Conservation (phyloP, 2,329 filamentous ascomycete genomes). For the Beauveria medogensis region DNA sequence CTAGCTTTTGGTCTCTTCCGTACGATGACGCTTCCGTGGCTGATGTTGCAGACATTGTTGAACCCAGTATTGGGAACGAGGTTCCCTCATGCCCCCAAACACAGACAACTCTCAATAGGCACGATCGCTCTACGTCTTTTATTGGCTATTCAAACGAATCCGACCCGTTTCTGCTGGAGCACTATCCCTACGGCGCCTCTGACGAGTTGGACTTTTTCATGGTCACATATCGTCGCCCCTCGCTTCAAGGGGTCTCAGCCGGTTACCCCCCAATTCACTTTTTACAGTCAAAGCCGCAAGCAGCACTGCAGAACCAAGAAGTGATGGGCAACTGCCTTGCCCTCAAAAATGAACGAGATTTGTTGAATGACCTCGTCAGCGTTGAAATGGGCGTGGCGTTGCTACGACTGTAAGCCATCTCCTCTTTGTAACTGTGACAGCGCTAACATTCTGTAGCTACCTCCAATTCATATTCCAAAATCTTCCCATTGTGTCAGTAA, state of each 20-base stretch:
- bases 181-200: constrained; percentile 18
- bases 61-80: neutral
- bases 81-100: neutral
- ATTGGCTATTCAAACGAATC: constrained; percentile 10
- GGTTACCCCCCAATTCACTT: constrained; percentile 13
- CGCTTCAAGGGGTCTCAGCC: neutral
- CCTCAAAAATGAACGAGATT: constrained; percentile 6
- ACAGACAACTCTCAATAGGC: neutral
- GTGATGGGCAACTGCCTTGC: constrained; percentile 9
- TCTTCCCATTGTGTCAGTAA: constrained; percentile 16
- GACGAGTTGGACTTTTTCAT: constrained; percentile 23
- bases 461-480: constrained; percentile 15
- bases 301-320: constrained; percentile 7
- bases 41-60: neutral
- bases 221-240: constrained; percentile 15
- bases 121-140: constrained; percentile 10
- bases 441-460: neutral
- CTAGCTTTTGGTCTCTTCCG: neutral
- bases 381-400: constrained; percentile 12
- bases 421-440: neutral
- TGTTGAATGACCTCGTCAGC: constrained; percentile 12
- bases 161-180: constrained; percentile 16
- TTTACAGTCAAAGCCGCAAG: constrained; percentile 12
- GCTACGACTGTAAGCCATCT: constrained; percentile 12
- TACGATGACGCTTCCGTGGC: neutral